Base-by-base conservation (phyloP, 345 rosid species). In the Eucalyptus virginea region DNA sequence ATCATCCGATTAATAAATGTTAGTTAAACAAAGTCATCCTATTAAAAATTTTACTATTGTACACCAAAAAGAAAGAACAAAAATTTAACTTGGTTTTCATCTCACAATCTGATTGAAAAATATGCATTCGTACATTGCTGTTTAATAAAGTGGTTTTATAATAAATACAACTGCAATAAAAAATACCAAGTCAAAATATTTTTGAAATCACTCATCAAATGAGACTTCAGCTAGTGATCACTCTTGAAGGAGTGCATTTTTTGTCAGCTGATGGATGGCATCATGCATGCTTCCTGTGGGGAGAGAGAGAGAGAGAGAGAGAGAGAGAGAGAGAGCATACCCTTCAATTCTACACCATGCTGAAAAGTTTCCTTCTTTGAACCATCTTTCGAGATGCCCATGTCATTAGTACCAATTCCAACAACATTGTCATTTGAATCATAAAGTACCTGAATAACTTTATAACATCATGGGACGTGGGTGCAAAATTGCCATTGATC, bases 331-430 rank as follows among this genome's bases (percentile, higher is more conserved):
- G 93, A 91, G 92, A 88, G 85, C 86, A 88, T 87, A 90, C 99
- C 99, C 94, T 94, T 95, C 67, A 98, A 89, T 91, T 92, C 96
- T 50, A 98, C 98, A 80, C 99, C 99, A 56, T 89, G 93, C 92
- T 97, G 99, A 88, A 95, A 98, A 92, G 85, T 98, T 52, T 94
- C 99, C 93, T 96, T 98, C 94, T 93, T 95, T 60, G 96, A 93
- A 87, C 99, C 98, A 94, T 96, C 94, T 95, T 98, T 97, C 40
- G 99, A 93, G 91, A 98, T 94, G 89, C 99, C 99, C 99, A 98
- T 96, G 94, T 98, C 99, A 92, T 94, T 98, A 54, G 99, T 98
- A 91, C 91, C 96, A 92, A 98, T 95, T 85, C 99, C 99, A 90
- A 94, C 89, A 88, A 98, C 99, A 86, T 92, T 92, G 90, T 94